Conservation (phyloP, 2,329 filamentous ascomycete genomes). For the Chalara sp. region DNA sequence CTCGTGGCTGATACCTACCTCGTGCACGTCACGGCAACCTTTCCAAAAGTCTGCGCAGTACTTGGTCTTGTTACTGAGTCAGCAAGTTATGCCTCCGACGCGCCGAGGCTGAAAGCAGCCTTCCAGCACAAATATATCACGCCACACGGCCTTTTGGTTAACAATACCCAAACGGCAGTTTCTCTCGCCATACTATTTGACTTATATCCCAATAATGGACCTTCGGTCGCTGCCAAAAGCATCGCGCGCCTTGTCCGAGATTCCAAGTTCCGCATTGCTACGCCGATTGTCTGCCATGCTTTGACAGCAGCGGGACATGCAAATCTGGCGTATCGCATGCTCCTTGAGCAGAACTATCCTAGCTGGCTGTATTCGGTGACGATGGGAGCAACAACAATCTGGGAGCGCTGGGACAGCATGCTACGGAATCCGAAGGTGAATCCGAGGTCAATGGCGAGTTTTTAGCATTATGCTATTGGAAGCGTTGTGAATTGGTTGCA, state of each 20-base stretch:
- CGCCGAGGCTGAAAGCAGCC: conserved; percentile 10
- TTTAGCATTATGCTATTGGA: no score
- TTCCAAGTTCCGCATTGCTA: no score
- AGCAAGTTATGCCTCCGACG: conserved; percentile 17
- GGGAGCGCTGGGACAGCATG: no score
- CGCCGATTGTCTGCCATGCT: no score
- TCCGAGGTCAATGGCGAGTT: no score
- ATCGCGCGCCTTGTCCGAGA: conserved; percentile 13
- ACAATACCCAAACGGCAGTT: conserved; percentile 23
- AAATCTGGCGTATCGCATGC: no score
- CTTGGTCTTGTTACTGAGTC: conserved; percentile 21
- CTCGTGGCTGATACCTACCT: conserved; percentile 42
- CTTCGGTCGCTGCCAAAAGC: conserved; percentile 7
- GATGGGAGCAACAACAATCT: no score
- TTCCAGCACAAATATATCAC: conserved; percentile 26
- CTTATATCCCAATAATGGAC: conserved; percentile 8
- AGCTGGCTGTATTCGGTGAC: no score
- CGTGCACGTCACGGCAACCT: conserved; percentile 34
- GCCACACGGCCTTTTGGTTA: conserved; percentile 13
- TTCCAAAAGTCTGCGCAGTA: conserved; percentile 28
- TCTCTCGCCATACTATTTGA: conserved; percentile 21
- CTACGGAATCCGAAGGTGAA: no score
- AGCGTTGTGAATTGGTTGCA: no score
- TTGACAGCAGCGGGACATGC: no score
- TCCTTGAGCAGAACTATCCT: no score